Evolutionary conservation across 2,329 filamentous ascomycete species (phyloP), one percentile per base, ranked within the genome.

Genomic region (Epichloe gansuensis): DNA sequence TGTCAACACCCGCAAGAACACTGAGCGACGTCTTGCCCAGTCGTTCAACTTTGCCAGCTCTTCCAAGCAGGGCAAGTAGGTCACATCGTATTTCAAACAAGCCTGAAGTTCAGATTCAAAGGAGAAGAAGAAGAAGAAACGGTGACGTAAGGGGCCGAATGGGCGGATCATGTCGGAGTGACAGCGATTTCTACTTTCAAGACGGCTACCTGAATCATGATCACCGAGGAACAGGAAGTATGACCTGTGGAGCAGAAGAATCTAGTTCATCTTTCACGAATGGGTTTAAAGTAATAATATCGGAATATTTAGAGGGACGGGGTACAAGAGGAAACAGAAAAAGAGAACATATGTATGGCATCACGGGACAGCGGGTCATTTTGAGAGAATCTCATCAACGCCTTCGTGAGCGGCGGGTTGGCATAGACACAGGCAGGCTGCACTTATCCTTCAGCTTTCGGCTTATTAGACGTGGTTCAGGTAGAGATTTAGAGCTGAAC

Each of bases 1-100:
- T 67, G 90, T 96, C 76, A 96, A 96, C 74, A 70, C 70, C 53
- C 82, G 85, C 63, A 72, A 77, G 68, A 89, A 89, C 76, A 63
- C 55, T 45, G 69, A 71, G 65, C 64, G 63, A 56, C 68, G 69
- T 21, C 60, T 71, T 46, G 73, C 76, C 48, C 75, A 77, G 63
- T 62, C 62, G 42, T 77, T 75, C 56, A 63, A 64, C 56, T 71
- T 68, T 57, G 57, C 61, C 52, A 59, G 63, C 55, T 69, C 63
- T 37, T 65, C 67, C 45, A 65, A 67, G 61, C 60, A 59, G 55
- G 61, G 62, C 52, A 66, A 68, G 52, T 67, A 65, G 55, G 5
- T 28, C 39, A 25, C 5, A 12, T 17, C 6, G 8, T 11, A 39
- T 34, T 3, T 42, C 23, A n/a, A 23, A 43, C 9, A n/a, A 11